These are phyloP conservation scores for Solanum neorickii DNA, from an alignment of 257 asterid genomes.

Conservation along the genomic window DNA sequence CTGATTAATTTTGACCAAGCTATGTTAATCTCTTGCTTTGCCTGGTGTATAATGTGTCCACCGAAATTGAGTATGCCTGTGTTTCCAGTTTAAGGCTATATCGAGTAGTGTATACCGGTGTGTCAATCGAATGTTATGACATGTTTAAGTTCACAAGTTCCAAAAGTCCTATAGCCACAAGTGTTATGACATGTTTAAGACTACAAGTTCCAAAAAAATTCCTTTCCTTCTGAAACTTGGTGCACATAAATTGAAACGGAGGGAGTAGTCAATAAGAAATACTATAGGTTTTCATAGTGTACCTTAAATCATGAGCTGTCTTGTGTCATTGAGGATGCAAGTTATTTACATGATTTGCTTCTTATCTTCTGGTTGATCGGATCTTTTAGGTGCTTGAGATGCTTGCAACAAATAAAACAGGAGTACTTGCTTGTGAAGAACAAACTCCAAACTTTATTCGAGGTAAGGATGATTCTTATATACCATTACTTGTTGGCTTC, in stretches of 20 bases:
- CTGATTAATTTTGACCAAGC: background rate
- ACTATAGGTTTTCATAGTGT: background rate
- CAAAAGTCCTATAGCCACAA: background rate
- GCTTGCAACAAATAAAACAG: conserved; percentile 61
- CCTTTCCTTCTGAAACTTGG: background rate
- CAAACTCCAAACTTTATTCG: conserved; percentile 52
- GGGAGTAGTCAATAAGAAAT: background rate
- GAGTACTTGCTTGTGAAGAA: conserved; percentile 65
- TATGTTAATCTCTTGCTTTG: background rate
- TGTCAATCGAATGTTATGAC: background rate
- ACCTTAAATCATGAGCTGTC: background rate
- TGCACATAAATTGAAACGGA: background rate
- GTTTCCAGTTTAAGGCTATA: background rate
- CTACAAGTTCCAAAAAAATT: background rate
- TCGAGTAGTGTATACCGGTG: background rate
- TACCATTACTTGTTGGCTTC: background rate
- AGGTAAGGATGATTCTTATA: conserved; percentile 22
- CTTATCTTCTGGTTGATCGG: background rate
- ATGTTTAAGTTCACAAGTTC: background rate
- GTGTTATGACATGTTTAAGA: background rate
- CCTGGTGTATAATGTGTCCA: background rate
- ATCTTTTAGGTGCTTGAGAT: conserved; percentile 45
- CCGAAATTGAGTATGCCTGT: background rate
- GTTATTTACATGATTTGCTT: background rate
- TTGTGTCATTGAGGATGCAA: background rate